Percentiles rank a stretch among this genome's conserved stretches.
phyloP scores from a whole-genome alignment of 148 eudicot species.

The Rheum nobile region DNA sequence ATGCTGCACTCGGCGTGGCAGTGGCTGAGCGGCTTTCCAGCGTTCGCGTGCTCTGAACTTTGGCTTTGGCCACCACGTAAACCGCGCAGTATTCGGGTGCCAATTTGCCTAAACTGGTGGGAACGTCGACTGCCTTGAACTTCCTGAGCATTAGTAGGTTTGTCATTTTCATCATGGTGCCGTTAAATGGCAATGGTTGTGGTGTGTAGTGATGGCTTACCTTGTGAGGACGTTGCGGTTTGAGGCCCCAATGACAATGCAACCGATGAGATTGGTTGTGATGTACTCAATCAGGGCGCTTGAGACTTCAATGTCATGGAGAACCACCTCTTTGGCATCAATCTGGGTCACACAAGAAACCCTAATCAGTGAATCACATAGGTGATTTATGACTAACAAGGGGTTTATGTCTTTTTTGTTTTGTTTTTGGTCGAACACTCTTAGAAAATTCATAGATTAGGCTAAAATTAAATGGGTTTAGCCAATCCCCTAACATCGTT shows the following conservation, averaged over 20 bases:
- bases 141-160: conserved; percentile 22
- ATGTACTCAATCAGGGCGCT: conserved; percentile 41
- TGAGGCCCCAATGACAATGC: conserved; percentile 51
- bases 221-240: conserved; percentile 42
- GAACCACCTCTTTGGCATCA: conserved; percentile 47
- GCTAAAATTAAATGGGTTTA: no score
- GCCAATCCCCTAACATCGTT: no score
- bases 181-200: not conserved
- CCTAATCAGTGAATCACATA: no score
- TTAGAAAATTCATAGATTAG: no score
- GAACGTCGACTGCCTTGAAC: conserved; percentile 43
- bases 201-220: conserved; percentile 10
- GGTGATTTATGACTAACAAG: no score
- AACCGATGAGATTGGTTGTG: conserved; percentile 20
- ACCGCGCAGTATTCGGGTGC: conserved; percentile 58
- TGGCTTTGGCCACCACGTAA: conserved; percentile 40
- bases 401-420: no score
- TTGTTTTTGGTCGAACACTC: no score
- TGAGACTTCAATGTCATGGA: conserved; percentile 44
- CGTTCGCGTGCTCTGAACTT: conserved; percentile 17
- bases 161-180: not conserved
- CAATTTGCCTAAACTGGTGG: conserved; percentile 35
- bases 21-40: conserved; percentile 20
- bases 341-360: conserved; percentile 23
- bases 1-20: conserved; percentile 6